phyloP scores from a whole-genome alignment of 495 filamentous ascomycete genomes.

The Daldinia bambusicola region DNA sequence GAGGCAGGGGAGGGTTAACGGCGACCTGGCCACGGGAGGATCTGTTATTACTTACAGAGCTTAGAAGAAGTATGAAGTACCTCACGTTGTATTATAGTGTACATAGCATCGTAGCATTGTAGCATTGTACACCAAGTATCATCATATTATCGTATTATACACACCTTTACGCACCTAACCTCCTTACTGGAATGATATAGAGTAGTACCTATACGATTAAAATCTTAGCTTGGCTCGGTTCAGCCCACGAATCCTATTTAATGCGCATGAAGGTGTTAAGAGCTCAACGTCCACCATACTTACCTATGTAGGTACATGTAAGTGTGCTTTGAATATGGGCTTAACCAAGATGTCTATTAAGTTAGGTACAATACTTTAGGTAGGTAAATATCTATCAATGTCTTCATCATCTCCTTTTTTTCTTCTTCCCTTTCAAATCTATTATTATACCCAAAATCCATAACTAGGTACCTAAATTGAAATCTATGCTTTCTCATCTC shows the following conservation, averaged over 20 bases:
- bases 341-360: not conserved
- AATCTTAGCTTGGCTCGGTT: conserved; percentile 30
- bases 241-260: conserved; percentile 38
- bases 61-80: not conserved
- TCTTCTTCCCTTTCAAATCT: not conserved
- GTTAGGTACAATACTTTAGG: too few relatives aligned
- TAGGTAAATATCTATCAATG: too few relatives aligned
- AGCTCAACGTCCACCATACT: not conserved
- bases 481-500: not conserved
- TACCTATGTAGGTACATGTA: too few relatives aligned
- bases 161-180: not conserved
- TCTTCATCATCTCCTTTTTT: not conserved
- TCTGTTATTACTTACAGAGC: conserved; percentile 42
- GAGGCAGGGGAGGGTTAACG: conserved; percentile 22
- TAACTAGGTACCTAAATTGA: not conserved
- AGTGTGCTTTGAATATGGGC: not conserved
- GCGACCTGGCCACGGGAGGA: conserved; percentile 44
- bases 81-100: conserved; percentile 1
- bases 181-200: too few relatives aligned
- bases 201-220: conserved; percentile 4
- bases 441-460: not conserved
- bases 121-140: not conserved
- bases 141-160: not conserved
- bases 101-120: too few relatives aligned
- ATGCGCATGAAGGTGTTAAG: conserved; percentile 33